Base-by-base conservation (phyloP, 495 filamentous ascomycete genomes). In the Achaetomiella virescens region DNA sequence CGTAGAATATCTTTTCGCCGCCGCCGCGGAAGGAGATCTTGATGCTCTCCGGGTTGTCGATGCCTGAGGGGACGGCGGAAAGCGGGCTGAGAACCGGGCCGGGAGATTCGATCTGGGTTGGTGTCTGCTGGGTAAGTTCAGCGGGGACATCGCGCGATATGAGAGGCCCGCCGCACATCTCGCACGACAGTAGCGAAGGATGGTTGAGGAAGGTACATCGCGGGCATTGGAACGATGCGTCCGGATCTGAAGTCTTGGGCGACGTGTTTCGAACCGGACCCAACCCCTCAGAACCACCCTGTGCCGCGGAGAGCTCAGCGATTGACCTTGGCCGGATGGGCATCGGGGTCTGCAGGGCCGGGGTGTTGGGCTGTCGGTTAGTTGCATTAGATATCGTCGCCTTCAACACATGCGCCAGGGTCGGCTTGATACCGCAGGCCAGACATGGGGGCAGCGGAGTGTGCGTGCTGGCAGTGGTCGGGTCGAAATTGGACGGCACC, bases 131-230 rank as follows among this genome's bases (percentile, higher is more conserved):
- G 29, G 68, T 50, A 38, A 75, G 54, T 45, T 70, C 65, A 21
- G 64, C 59, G 24, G 79, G 75, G 2, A 80, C 55, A 51, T 84
- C 75, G 27, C 78, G 75, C 1, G 83, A 82, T 18, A 85, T 66
- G 0, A 97, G 71, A 9, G 90, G 81, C 17, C 84, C 88, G 3
- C 90, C 90, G 62, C 93, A 99, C 44, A 99, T 89, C 69, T 99
- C 93, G 65, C 93, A 97, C 17, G 83, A 83, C 0, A 82, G 66
- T 4, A 99, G 74, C 18, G 87, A 96, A 2, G 91, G 88, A 69
- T 97, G 91, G 63, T 99, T 99, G 29, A 84, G 71, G 68, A 97
- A 97, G 9, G 93, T 99, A 66, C 93, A 99, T 55, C 92, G 79
- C 15, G 91, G 90, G 63, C 93, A 99, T 40, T 82, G 75, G 55